A percentile compares a stretch with the other conserved stretches of the same genome.
These are phyloP conservation scores for Saprolegnia diclina DNA, from an alignment of 352 stramenopile genomes.

Conservation along the genomic window DNA sequence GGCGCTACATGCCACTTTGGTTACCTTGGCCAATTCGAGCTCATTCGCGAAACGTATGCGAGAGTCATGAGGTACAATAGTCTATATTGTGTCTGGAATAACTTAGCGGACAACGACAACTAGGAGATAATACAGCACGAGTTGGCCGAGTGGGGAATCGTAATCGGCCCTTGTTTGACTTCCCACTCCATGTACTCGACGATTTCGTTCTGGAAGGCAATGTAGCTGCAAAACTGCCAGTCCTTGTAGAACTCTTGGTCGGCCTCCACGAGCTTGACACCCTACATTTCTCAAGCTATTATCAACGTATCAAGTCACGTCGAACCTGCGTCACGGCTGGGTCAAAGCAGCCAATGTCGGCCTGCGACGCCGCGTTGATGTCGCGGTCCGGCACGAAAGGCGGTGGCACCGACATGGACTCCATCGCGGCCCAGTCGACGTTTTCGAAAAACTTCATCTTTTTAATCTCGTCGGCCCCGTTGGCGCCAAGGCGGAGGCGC, in stretches of 20 bases:
- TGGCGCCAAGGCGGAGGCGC: slow-evolving; percentile 56
- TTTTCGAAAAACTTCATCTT: slow-evolving; percentile 71
- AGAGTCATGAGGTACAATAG: too few species aligned
- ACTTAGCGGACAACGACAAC: not conserved
- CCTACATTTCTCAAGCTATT: slow-evolving; percentile 28
- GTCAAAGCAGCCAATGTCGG: slow-evolving; percentile 75
- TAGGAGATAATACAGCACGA: slow-evolving; percentile 61
- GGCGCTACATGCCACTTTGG: too few species aligned
- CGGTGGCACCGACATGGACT: slow-evolving; percentile 54
- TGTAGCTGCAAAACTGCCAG: slow-evolving; percentile 69
- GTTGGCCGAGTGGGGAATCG: slow-evolving; percentile 50
- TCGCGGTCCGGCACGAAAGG: slow-evolving; percentile 78
- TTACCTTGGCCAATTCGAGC: too few species aligned
- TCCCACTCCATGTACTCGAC: slow-evolving; percentile 82
- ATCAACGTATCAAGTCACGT: not conserved
- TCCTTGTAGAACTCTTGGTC: slow-evolving; percentile 60
- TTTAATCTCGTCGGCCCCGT: slow-evolving; percentile 70
- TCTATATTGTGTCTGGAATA: slow-evolving; percentile 2
- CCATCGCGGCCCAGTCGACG: slow-evolving; percentile 70
- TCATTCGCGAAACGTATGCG: too few species aligned
- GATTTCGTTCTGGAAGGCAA: slow-evolving; percentile 75
- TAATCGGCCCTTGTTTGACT: slow-evolving; percentile 69
- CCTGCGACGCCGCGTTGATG: slow-evolving; percentile 79
- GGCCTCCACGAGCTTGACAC: slow-evolving; percentile 61
- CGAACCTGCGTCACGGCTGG: slow-evolving; percentile 38